Conservation (phyloP, 768 basidiomycete genomes). For the Leccinellum luteum region DNA sequence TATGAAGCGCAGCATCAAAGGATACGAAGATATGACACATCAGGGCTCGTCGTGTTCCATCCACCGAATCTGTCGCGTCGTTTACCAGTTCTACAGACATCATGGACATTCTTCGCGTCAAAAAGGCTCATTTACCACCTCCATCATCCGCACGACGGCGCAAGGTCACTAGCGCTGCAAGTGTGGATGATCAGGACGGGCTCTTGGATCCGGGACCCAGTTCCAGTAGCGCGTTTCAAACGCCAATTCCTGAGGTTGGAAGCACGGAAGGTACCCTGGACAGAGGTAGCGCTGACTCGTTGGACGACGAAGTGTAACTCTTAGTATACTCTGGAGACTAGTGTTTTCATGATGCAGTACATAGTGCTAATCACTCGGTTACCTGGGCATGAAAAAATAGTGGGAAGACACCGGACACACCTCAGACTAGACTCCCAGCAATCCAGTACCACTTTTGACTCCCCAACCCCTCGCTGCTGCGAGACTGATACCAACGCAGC, state of each 20-base stretch:
- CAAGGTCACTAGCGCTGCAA: slow-evolving; percentile 52
- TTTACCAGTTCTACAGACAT: slow-evolving; percentile 50
- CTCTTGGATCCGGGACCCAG: slow-evolving; percentile 21
- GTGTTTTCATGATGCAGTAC: slow-evolving; percentile 1
- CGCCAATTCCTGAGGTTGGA: slow-evolving; percentile 15
- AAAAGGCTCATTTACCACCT: slow-evolving; percentile 60
- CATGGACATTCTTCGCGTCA: slow-evolving; percentile 74
- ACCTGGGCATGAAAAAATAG: neutral
- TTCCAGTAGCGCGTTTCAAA: slow-evolving; percentile 26
- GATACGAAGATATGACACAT: slow-evolving; percentile 77
- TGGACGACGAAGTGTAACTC: slow-evolving; percentile 19
- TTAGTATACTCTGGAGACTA: neutral
- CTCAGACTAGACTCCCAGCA: slow-evolving; percentile 60
- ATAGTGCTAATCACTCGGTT: neutral
- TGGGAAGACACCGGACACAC: too few relatives aligned
- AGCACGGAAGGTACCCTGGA: slow-evolving; percentile 14
- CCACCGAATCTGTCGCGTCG: slow-evolving; percentile 1
- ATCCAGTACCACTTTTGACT: slow-evolving; percentile 60
- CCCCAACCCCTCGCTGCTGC: slow-evolving; percentile 70
- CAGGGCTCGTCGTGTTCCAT: slow-evolving; percentile 47
- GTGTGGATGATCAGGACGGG: slow-evolving; percentile 41
- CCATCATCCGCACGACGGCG: slow-evolving; percentile 40
- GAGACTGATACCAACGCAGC: slow-evolving; percentile 77
- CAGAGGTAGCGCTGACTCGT: slow-evolving; percentile 13
- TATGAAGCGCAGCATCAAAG: slow-evolving; percentile 75